These are phyloP conservation scores for Calonectria multiphialidica DNA, from an alignment of 2,329 filamentous ascomycete species.

Conservation along the genomic window DNA sequence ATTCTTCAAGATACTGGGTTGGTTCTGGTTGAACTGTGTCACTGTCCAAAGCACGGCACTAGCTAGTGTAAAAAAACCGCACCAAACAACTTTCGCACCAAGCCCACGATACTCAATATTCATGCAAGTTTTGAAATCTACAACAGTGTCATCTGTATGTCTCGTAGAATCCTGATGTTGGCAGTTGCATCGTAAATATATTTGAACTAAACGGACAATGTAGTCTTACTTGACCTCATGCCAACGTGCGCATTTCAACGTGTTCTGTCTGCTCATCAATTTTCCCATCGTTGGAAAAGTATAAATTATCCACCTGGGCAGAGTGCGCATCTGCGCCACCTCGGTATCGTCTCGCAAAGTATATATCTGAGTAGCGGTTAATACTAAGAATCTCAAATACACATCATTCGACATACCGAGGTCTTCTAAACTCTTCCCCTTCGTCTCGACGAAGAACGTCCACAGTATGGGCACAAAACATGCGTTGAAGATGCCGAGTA, in stretches of 20 bases:
- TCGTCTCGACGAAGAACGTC: background rate
- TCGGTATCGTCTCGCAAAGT: background rate
- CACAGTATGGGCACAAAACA: background rate
- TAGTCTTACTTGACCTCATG: no score
- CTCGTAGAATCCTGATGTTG: no score
- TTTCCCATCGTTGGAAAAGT: background rate
- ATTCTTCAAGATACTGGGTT: no score
- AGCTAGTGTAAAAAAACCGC: no score
- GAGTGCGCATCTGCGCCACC: background rate
- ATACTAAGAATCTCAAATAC: fast-evolving
- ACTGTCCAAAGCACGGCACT: no score
- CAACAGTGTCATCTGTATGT: no score
- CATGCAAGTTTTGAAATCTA: no score
- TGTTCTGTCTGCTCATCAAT: background rate
- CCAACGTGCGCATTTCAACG: background rate
- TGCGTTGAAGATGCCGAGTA: background rate
- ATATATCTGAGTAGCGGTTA: background rate
- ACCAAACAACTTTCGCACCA: no score
- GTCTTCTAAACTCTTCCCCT: background rate
- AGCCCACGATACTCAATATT: no score
- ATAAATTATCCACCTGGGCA: background rate
- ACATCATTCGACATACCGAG: background rate
- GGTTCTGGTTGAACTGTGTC: no score
- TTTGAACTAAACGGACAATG: no score
- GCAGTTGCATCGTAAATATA: no score